These are phyloP conservation scores for Apiospora marii DNA, from an alignment of 2,329 filamentous ascomycete genomes.

Conservation along the genomic window DNA sequence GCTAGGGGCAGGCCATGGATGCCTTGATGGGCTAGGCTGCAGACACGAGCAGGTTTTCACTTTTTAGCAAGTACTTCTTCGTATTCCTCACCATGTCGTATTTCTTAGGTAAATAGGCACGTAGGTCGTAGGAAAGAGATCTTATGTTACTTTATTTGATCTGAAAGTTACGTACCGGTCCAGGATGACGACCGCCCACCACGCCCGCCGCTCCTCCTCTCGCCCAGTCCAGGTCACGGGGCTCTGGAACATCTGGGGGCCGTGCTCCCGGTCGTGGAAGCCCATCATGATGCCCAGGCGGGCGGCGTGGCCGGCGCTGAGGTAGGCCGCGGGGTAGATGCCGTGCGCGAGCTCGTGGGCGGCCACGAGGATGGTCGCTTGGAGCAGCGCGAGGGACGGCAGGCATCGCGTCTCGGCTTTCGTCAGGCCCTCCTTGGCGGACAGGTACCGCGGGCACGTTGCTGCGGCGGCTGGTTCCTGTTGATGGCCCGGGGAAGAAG, in stretches of 20 bases:
- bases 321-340: slow-evolving; percentile 44
- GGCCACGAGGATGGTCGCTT: slow-evolving; percentile 40
- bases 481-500: neutral
- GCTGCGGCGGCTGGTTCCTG: slow-evolving; percentile 22
- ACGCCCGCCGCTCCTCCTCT: slow-evolving; percentile 44
- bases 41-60: neutral
- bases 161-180: slow-evolving; percentile 39
- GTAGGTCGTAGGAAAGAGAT: neutral
- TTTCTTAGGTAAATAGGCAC: neutral
- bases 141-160: neutral
- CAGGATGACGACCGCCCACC: slow-evolving; percentile 45
- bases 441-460: slow-evolving; percentile 27
- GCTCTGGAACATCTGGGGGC: slow-evolving; percentile 25
- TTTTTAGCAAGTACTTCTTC: neutral
- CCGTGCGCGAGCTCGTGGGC: slow-evolving; percentile 46
- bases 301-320: slow-evolving; percentile 38
- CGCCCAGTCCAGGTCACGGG: slow-evolving; percentile 39
- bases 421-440: slow-evolving; percentile 30
- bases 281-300: slow-evolving; percentile 31
- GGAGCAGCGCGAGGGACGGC: slow-evolving; percentile 37
- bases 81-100: neutral
- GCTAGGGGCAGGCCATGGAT: slow-evolving; percentile 35
- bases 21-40: slow-evolving; percentile 36
- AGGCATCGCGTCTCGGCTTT: slow-evolving; percentile 35
- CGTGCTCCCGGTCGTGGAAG: slow-evolving; percentile 2